Evolutionary conservation across 768 basidiomycete species (phyloP).

Genomic region (Russula foetens): DNA sequence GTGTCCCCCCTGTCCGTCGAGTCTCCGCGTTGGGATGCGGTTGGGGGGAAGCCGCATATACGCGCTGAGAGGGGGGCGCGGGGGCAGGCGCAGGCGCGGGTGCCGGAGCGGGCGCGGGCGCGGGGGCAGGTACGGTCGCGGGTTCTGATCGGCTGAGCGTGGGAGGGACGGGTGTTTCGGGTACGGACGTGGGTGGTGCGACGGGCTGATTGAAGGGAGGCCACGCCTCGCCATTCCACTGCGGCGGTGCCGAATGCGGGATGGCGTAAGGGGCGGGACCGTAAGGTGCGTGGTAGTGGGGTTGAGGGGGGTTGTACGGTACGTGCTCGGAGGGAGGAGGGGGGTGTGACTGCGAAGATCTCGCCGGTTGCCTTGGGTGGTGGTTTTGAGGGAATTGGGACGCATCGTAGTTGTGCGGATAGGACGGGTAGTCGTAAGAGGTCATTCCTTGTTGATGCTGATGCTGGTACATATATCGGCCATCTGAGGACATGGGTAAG

Average conservation of each 20-base stretch:
- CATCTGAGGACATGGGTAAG: slow-evolving; percentile 40
- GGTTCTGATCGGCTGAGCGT: slow-evolving; percentile 9
- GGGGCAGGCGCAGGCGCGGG: slow-evolving; percentile 25
- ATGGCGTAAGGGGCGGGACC: slow-evolving; percentile 17
- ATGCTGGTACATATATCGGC: slow-evolving; percentile 45
- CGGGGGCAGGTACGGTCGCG: slow-evolving; percentile 21
- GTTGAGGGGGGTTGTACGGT: slow-evolving; percentile 20
- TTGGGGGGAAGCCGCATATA: slow-evolving; percentile 24
- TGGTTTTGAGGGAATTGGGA: slow-evolving; percentile 25
- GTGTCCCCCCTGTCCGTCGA: slow-evolving; percentile 26
- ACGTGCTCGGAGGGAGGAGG: slow-evolving; percentile 26
- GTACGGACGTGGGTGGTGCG: slow-evolving; percentile 6
- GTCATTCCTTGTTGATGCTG: slow-evolving; percentile 32
- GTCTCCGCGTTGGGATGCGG: slow-evolving; percentile 26
- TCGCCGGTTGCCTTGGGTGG: slow-evolving; percentile 21
- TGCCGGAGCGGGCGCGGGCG: neutral
- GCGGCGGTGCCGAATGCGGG: slow-evolving; percentile 16
- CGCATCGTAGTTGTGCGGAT: slow-evolving; percentile 28
- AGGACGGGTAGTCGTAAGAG: slow-evolving; percentile 45
- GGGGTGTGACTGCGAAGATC: slow-evolving; percentile 25
- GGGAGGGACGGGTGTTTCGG: slow-evolving; percentile 6
- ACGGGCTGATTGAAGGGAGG: slow-evolving; percentile 12
- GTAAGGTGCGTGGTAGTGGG: slow-evolving; percentile 18
- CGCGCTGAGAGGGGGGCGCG: slow-evolving; percentile 26
- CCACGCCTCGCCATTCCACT: slow-evolving; percentile 22